These are phyloP conservation scores for Ophiostoma populinum DNA, from an alignment of 2,329 filamentous ascomycete species.

Conservation along the genomic window DNA sequence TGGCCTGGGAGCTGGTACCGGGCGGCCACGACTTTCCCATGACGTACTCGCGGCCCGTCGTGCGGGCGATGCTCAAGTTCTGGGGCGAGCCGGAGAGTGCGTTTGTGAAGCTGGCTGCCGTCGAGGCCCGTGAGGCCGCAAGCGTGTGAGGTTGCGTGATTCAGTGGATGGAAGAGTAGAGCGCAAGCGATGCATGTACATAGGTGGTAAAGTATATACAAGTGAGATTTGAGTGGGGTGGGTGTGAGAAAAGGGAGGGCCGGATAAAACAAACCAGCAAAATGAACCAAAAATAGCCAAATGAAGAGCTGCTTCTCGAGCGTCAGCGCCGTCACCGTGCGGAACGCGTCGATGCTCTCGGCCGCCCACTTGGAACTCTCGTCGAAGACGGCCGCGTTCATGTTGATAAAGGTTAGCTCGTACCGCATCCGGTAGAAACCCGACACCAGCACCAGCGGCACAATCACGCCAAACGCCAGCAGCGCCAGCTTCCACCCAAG, in stretches of 20 bases:
- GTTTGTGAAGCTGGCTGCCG: slow-evolving; percentile 1
- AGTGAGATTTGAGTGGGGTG: no score
- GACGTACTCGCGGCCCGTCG: slow-evolving; percentile 28
- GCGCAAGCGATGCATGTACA: not conserved
- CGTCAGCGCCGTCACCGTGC: slow-evolving; percentile 42
- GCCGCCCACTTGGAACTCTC: slow-evolving; percentile 46
- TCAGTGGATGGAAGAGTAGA: not conserved
- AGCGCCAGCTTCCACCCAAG: slow-evolving; percentile 64
- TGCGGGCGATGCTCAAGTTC: slow-evolving; percentile 29
- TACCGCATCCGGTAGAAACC: slow-evolving; percentile 29
- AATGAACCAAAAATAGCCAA: slow-evolving; percentile 10
- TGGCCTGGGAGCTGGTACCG: slow-evolving; percentile 32
- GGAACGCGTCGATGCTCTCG: slow-evolving; percentile 43
- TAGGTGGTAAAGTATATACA: no score
- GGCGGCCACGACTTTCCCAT: slow-evolving; percentile 47
- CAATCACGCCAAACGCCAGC: slow-evolving; percentile 26
- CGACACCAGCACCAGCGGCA: slow-evolving; percentile 18
- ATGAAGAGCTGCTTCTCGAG: slow-evolving; percentile 44
- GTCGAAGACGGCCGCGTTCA: slow-evolving; percentile 39
- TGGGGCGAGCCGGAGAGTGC: slow-evolving; percentile 20
- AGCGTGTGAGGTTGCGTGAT: no score
- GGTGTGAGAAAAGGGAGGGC: no score
- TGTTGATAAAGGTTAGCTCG: slow-evolving; percentile 37
- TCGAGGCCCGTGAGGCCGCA: slow-evolving; percentile 6
- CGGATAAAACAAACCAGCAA: not conserved